Evolutionary conservation across 305 asterid species (phyloP), one percentile per base, ranked within the genome.

Genomic region (Striga hermonthica): DNA sequence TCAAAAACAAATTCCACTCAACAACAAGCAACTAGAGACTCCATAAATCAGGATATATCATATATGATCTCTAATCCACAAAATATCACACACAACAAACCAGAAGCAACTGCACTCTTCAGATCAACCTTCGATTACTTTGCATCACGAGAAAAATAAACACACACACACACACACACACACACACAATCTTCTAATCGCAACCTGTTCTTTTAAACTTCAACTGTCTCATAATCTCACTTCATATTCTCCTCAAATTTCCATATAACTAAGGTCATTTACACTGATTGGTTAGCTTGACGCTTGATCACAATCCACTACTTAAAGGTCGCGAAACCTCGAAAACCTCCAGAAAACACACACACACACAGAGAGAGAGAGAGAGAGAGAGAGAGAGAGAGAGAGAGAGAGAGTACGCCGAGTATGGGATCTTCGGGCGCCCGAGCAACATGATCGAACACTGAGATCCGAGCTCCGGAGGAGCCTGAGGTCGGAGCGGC

Each of bases 391-490:
- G 56, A 62, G 57, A 52, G 7, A 60, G 12, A 50, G 40, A 59
- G 43, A 66, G 39, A 56, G 48, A 75, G 56, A 62, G 57, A 38
- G 28, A 13, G 71, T 86, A 86, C 95, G 65, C 95, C 95, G 77
- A 86, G 90, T 73, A 86, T 86, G n/a, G 95, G 85, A 83, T 86
- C 95, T 72, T 86, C 90, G 4, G 95, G 86, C 4, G 75, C 95
- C 44, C 72, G 85, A 73, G 76, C 83, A 73, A 86, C 71, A 62
- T 86, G 88, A 55, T 73, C 76, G 58, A 84, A 86, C 39, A 86
- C 90, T 39, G 95, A 86, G 78, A 52, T 11, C 60, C 81, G 37
- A 22, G 31, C 31, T 22, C 31, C 31, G 31, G 31, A 1, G 31
- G 31, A 22, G 31, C 1, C 31, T 2, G 31, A 22, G 1, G 31